Base-by-base conservation (phyloP, 2,329 filamentous ascomycete genomes). In the Ophiocordyceps robertsii region DNA sequence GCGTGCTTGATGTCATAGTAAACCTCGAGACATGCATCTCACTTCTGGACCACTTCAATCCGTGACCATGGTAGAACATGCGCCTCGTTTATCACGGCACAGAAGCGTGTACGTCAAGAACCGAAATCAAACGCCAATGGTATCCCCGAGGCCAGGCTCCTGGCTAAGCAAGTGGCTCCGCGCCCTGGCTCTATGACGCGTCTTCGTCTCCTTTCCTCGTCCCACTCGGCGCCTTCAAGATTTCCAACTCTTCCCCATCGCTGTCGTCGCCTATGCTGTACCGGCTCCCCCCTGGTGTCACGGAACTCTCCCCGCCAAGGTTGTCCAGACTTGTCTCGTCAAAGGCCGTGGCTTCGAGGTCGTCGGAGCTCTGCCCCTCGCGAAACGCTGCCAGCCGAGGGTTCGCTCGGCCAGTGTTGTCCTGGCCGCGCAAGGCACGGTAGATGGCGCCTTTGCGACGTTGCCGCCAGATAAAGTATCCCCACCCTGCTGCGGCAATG, bases 401-500 rank as follows among this genome's bases (percentile, higher is more conserved):
- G 31, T 54, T 56, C 24, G 56, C 49, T 51, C 50, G 45, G 36
- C 55, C 60, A 17, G 53, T 51, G 12, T 59, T 56, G 6, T 63
- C 61, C 29, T 64, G 58, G 38, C 61, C 32, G 57, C 63, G 40
- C 32, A 79, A 57, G 13, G 70, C 72, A 35, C 67, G 65, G 56
- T 82, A 82, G 2, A 70, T 69, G 6, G 64, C 58, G 30, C 68
- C 67, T 51, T 67, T 71, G 49, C 75, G 70, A 39, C 80, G 73
- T 44, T 77, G 70, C 45, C 69, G 70, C 75, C 77, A 83, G 53
- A 84, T 62, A 49, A 73, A 80, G 57, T 79, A 84, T n/a, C 81
- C 85, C 81, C 86, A 94, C 12, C 75, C 66, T 6, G 65, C 67
- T 1, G 84, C 85, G 1, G 79, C 80, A 45, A 92, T 75, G 41